Evolutionary conservation across 805 yeast genomes (phyloP), one percentile per base, ranked within the genome.

Genomic region (Nakazawaea ishiwadae): DNA sequence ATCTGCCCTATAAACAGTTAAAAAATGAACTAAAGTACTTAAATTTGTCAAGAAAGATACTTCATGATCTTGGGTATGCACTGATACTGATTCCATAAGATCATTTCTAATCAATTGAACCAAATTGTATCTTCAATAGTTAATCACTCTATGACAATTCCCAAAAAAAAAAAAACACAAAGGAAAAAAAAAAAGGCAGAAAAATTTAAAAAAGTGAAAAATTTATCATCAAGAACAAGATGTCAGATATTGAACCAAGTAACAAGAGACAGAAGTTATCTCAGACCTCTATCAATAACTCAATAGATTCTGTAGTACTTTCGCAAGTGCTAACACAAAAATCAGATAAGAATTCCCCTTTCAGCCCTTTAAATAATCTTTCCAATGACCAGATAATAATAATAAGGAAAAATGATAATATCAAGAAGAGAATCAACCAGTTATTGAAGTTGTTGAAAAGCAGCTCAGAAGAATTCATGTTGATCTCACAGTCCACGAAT

Each of bases 351-450:
- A 29, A 21, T 12, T 31, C 30, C 7, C 26, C 30, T 15, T 31
- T 38, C 28, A 31, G 17, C 21, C 31, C 31, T 12, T n/a, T 31
- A 14, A 31, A 24, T 12, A 21, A 24, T 20, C 17, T 39, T 9
- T 18, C 35, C 11, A 20, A 33, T 24, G 32, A 29, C 5, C 34
- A 37, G 14, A 30, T 37, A 6, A 7, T 33, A 12, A 30, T 37
- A 19, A 34, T 42, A 9, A 28, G 15, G 28, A 42, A 37, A 15
- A 42, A 42, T 18, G 45, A 42, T 28, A 42, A 37, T 18, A 42
- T 42, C 26, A 42, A 37, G 36, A 42, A 32, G 26, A 19, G 38
- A 9, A 37, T 42, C 5, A 24, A 37, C 19, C 42, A 37, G 27
- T n/a, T 37, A 14, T 28, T 37, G 32, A 32, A 28, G 16, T 7